Evolutionary conservation across 495 filamentous ascomycete species (phyloP).

Genomic region (Parmelia sp.): DNA sequence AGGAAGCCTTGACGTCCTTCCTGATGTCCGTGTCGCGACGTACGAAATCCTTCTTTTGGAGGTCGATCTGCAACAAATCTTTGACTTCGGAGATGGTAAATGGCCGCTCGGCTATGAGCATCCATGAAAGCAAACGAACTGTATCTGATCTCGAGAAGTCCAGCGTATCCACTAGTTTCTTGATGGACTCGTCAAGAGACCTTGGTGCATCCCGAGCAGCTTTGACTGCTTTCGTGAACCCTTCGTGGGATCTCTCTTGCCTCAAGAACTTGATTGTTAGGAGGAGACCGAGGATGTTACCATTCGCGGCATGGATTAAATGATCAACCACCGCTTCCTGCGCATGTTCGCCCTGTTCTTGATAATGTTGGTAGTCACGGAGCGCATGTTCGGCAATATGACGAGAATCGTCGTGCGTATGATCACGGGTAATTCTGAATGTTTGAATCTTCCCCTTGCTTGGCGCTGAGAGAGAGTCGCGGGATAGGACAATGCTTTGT

Average conservation of each 20-base stretch:
- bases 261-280: conserved; percentile 44
- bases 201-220: conserved; percentile 37
- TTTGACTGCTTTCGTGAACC: conserved; percentile 36
- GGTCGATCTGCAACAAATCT: conserved; percentile 44
- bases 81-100: conserved; percentile 47
- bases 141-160: conserved; percentile 34
- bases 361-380: conserved; percentile 35
- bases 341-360: conserved; percentile 34
- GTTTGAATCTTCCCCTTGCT: conserved; percentile 38
- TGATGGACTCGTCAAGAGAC: conserved; percentile 41
- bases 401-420: conserved; percentile 45
- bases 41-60: conserved; percentile 32
- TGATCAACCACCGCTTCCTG: conserved; percentile 41
- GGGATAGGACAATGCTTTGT: conserved; percentile 47
- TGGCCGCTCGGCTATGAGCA: conserved; percentile 50
- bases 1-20: conserved; percentile 33
- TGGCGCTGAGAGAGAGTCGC: conserved; percentile 33
- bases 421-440: conserved; percentile 43
- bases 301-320: conserved; percentile 46
- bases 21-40: conserved; percentile 28
- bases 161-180: conserved; percentile 34
- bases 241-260: conserved; percentile 37
- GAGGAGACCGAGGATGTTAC: conserved; percentile 55
- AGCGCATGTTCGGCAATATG: conserved; percentile 44
- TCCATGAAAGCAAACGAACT: conserved; percentile 45